A percentile compares a stretch with the other conserved stretches of the same genome.
These are phyloP conservation scores for Backusella luteola DNA, from an alignment of 192 early-diverging fungal genomes.

Conservation along the genomic window DNA sequence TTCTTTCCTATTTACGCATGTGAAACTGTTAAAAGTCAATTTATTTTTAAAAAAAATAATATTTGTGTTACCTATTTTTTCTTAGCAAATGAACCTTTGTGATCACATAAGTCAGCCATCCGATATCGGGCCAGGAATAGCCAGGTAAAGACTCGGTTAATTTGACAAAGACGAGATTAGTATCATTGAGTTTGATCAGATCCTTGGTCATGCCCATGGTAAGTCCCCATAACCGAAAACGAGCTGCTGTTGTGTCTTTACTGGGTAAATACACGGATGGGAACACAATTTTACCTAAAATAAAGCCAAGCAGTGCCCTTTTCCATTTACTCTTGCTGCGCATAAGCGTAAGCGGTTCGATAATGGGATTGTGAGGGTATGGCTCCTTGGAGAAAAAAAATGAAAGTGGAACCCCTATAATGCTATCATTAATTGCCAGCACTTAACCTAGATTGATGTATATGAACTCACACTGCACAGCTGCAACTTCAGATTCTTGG, in stretches of 20 bases:
- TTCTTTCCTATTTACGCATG: not conserved
- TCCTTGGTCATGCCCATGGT: constrained; percentile 33
- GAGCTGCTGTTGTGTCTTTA: not conserved
- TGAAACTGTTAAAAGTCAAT: not conserved
- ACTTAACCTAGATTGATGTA: not conserved
- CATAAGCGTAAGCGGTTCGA: constrained; percentile 4
- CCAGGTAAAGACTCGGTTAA: not conserved
- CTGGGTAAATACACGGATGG: constrained; percentile 27
- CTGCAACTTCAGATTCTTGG: constrained; percentile 26
- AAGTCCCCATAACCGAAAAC: constrained; percentile 29
- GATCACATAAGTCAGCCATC: not conserved
- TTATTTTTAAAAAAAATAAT: not conserved
- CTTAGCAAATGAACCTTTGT: not conserved
- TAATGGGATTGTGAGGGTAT: constrained; percentile 7
- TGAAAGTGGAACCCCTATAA: constrained; percentile 27
- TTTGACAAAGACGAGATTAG: constrained; percentile 15
- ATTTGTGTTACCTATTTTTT: constrained; percentile 1
- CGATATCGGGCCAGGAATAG: constrained; percentile 24
- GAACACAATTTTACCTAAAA: constrained; percentile 27
- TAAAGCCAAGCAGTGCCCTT: not conserved
- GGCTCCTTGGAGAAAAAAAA: constrained; percentile 23
- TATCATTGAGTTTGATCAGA: constrained; percentile 14
- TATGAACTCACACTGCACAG: constrained; percentile 26
- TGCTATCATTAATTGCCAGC: no score
- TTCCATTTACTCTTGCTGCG: not conserved